phyloP scores from a whole-genome alignment of 2,329 filamentous ascomycete genomes.

The Ceratocystis eucalypticola region DNA sequence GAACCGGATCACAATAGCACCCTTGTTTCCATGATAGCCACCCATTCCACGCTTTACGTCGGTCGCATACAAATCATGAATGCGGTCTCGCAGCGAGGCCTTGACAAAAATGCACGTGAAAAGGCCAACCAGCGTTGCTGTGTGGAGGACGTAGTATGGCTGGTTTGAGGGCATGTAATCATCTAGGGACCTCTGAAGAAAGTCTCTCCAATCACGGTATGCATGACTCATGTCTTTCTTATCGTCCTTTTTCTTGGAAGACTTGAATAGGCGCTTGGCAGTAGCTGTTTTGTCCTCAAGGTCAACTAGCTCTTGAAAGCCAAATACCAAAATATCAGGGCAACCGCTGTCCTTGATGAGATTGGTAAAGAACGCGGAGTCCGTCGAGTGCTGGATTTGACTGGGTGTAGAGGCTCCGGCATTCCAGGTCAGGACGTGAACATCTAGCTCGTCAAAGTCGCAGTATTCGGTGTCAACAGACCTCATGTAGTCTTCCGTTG shows the following conservation, averaged over 20 bases:
- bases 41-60: slow-evolving; percentile 96
- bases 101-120: slow-evolving; percentile 96
- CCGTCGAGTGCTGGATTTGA: slow-evolving; percentile 57
- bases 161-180: slow-evolving; percentile 66
- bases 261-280: slow-evolving; percentile 56
- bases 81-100: slow-evolving; percentile 57
- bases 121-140: slow-evolving; percentile 73
- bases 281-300: slow-evolving; percentile 95
- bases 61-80: slow-evolving; percentile 62
- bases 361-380: slow-evolving; percentile 67
- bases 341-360: slow-evolving; percentile 62
- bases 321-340: slow-evolving; percentile 86
- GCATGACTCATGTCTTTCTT: slow-evolving; percentile 92
- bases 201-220: slow-evolving; percentile 92
- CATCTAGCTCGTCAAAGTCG: slow-evolving; percentile 66
- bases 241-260: slow-evolving; percentile 70
- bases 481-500: slow-evolving; percentile 86
- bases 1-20: slow-evolving; percentile 83
- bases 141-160: slow-evolving; percentile 75
- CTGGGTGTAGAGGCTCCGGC: slow-evolving; percentile 89
- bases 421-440: slow-evolving; percentile 87
- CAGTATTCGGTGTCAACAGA: slow-evolving; percentile 70
- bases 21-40: slow-evolving; percentile 91
- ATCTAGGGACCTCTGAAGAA: slow-evolving; percentile 67
- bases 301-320: slow-evolving; percentile 97